Evolutionary conservation across 139 green algal species (phyloP).

Genomic region (Chlorella sp.): DNA sequence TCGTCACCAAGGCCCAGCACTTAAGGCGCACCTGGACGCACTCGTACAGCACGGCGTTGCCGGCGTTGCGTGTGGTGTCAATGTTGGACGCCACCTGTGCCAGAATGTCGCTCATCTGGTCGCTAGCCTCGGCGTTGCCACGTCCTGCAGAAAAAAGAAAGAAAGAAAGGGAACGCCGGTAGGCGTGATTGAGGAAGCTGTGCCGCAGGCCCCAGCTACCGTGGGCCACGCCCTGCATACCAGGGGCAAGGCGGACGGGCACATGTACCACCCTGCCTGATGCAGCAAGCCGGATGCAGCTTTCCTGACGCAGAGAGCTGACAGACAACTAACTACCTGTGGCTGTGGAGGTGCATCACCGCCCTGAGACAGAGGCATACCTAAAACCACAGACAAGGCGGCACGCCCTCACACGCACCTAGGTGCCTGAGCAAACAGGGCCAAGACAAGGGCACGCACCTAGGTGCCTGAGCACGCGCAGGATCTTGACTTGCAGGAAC

Average conservation of each 20-base stretch:
- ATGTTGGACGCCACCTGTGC: constrained; percentile 92
- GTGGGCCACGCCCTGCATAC: too few species aligned
- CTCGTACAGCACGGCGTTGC: constrained; percentile 96
- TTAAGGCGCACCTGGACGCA: constrained; percentile 58
- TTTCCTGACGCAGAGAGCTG: too few species aligned
- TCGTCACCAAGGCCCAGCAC: not conserved
- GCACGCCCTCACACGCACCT: not conserved
- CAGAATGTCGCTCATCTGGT: constrained; percentile 95
- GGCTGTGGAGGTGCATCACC: too few species aligned
- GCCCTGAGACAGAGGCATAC: too few species aligned
- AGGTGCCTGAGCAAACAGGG: not conserved
- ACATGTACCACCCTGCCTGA: too few species aligned
- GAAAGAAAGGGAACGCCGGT: too few species aligned
- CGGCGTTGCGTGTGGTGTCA: constrained; percentile 76
- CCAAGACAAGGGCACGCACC: constrained; percentile 19
- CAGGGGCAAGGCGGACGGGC: too few species aligned
- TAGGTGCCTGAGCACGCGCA: constrained; percentile 83
- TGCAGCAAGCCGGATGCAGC: too few species aligned
- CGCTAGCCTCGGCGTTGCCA: constrained; percentile 78
- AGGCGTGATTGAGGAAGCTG: too few species aligned
- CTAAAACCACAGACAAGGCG: too few species aligned
- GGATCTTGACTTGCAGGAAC: constrained; percentile 92
- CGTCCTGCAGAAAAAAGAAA: constrained; percentile 44
- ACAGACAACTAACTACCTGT: too few species aligned
- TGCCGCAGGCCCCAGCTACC: too few species aligned